Evolutionary conservation across 495 filamentous ascomycete species (phyloP).

Genomic region (Talaromyces ruber): DNA sequence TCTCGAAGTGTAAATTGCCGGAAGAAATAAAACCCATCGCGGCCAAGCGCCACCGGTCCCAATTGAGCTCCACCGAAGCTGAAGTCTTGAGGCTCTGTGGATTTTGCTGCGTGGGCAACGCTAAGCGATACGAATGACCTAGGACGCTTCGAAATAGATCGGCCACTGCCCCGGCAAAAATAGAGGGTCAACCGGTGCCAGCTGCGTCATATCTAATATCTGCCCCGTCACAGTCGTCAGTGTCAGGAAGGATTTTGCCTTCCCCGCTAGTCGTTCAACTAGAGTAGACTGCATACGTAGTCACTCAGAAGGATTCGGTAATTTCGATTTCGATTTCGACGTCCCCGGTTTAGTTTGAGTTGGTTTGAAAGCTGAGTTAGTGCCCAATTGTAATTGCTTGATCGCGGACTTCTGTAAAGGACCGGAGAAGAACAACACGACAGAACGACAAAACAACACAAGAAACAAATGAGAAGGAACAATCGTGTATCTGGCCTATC

Average conservation of each 20-base stretch:
- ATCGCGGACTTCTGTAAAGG: not conserved
- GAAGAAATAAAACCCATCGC: not conserved
- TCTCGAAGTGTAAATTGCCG: not conserved
- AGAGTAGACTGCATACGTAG: not conserved
- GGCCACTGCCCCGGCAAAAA: not conserved
- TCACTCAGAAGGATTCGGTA: not conserved
- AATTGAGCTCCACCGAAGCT: not conserved
- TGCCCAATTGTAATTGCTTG: not conserved
- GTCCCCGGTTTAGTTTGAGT: not conserved
- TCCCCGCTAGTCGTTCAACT: not conserved
- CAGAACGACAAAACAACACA: not conserved
- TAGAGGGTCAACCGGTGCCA: not conserved
- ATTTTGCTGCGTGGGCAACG: not conserved
- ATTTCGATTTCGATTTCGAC: not conserved
- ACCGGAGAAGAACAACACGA: not conserved
- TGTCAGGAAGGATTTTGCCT: not conserved
- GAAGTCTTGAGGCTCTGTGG: conserved; percentile 1
- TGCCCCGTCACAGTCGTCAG: not conserved
- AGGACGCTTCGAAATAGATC: not conserved
- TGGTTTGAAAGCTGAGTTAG: not conserved
- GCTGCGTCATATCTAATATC: not conserved
- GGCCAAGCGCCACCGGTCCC: not conserved
- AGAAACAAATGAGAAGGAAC: not conserved
- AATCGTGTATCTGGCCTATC: not conserved
- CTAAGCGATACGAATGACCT: not conserved